A percentile compares a stretch with the other conserved stretches of the same genome.
phyloP scores from a whole-genome alignment of 345 rosid genomes.

The Eucalyptus urophylla region DNA sequence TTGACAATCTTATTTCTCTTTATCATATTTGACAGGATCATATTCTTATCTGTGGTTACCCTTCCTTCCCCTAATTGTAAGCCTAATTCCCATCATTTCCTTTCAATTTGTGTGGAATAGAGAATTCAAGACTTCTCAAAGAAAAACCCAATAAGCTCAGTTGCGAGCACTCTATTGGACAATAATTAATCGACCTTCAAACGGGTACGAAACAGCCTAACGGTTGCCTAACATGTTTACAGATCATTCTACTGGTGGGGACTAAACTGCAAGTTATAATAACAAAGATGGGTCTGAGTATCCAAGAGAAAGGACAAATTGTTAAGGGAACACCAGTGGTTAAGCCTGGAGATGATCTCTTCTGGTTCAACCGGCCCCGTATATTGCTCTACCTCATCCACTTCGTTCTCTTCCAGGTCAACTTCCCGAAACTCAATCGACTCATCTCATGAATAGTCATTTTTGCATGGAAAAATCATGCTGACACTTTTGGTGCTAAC shows the following conservation, averaged over 20 bases:
- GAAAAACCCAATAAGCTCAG: background rate
- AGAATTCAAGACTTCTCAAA: background rate
- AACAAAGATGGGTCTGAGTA: conserved; percentile 35
- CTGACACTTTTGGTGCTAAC: background rate
- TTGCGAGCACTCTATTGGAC: background rate
- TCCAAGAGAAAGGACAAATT: conserved; percentile 12
- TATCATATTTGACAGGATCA: conserved; percentile 3
- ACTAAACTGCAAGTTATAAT: conserved; percentile 46
- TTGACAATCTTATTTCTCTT: background rate
- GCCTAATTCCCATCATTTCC: background rate
- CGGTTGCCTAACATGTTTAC: background rate
- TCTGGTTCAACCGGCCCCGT: conserved; percentile 41
- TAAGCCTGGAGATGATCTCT: conserved; percentile 39
- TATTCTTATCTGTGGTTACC: conserved; percentile 24
- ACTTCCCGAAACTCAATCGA: background rate
- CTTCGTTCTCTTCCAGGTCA: conserved; percentile 38
- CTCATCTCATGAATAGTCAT: background rate
- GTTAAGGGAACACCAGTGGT: conserved; percentile 36
- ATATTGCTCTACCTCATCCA: conserved; percentile 30
- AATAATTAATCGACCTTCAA: background rate
- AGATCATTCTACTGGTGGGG: conserved; percentile 37
- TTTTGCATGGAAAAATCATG: background rate
- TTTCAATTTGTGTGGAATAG: background rate
- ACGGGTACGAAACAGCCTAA: background rate
- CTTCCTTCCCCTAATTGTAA: conserved; percentile 19